Base-by-base conservation (phyloP, 2,329 filamentous ascomycete genomes). In the Torrubiellomyces zombiae region DNA sequence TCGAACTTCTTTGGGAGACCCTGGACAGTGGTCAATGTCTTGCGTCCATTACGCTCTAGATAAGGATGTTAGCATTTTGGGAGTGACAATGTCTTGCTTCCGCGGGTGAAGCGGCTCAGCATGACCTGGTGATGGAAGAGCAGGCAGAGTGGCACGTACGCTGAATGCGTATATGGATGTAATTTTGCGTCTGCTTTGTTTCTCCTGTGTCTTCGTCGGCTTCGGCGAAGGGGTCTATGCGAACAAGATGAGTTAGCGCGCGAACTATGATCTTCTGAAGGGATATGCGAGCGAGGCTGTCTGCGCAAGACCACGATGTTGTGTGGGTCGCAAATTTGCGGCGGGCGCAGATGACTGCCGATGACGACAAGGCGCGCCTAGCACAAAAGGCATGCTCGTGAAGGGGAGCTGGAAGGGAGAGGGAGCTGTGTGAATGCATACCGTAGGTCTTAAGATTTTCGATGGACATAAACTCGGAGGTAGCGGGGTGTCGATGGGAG, bases 131-230 rank as follows among this genome's bases (percentile, higher is more conserved):
- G 28, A 23, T 21, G 14, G 21, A 7, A 21, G 27, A 24, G 14
- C 26, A 25, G 28, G 24, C 16, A 12, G 13, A 14, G 22, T 25
- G 16, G 27, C 17, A 74, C 78, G 51, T 75, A 95, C 86, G 89
- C 58, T 98, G 89, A 56, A 95, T 95, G 61, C 89, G 85, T 60
- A 98, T 95, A 65, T 95, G 89, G 58, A 95, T 93, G 58, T 94
- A 93, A 62, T 92, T 91, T 63, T 92, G 81, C 55, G 79, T 75
- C 68, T 89, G 79, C 63, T 89, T 89, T 55, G 74, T 77, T 64
- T 92, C 80, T 68, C 83, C 85, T 58, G 78, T 83, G 60, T 92
- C 85, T 76, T 94, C 86, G 81, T 94, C 89, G 74, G 85, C 89
- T 81, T 95, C 89, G 77, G 89, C 89, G 82, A 98, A 98, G 78